Base-by-base conservation (phyloP, 164 flowering plant species). In the Litsea cubeba region DNA sequence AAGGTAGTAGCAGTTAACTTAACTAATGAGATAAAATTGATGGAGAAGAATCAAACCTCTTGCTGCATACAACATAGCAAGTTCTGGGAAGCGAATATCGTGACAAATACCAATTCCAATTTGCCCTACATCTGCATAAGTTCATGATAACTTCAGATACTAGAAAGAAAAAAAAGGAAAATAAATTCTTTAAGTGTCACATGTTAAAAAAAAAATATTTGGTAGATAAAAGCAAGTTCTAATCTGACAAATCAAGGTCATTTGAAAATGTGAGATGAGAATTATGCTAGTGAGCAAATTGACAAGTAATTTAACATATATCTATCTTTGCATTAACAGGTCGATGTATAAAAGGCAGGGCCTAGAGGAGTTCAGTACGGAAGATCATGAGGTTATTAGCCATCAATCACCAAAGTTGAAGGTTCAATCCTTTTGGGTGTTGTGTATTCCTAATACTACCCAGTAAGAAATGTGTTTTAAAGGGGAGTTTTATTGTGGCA, bases 61-160 rank as follows among this genome's bases (percentile, higher is more conserved):
- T 40, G 76, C 81, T 54, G 71, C 62, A 68, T 83, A 86, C 15
- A 82, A 18, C 79, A 76, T 78, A 2, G 86, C 86, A 15, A 86
- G 80, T 71, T 86, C 89, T 10, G 76, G 87, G 64, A 84, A 86
- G 58, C 82, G 76, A 1, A 86, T 76, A 72, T 84, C 87, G 67
- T 86, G 83, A 74, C 89, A 86, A 73, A 84, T 84, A 50, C 87
- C 87, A 15, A 84, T 74, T 15, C 86, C 89, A 74, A 84, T 78
- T 10, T 81, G 79, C 18, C 86, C 89, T 46, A 84, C 76, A 46
- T 84, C 85, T 84, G 84, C 73, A 80, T 60, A 4, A 30, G 40
- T 66, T 66, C 49, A 24, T 22, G n/a, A 66, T 15, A 32, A 28
- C 49, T 66, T 66, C 17, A 20, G 69, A 26, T 4, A 14, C 15